A percentile compares a stretch with the other conserved stretches of the same genome.
phyloP scores from a whole-genome alignment of 2,329 filamentous ascomycete species.

The Verticillium albo-atrum region DNA sequence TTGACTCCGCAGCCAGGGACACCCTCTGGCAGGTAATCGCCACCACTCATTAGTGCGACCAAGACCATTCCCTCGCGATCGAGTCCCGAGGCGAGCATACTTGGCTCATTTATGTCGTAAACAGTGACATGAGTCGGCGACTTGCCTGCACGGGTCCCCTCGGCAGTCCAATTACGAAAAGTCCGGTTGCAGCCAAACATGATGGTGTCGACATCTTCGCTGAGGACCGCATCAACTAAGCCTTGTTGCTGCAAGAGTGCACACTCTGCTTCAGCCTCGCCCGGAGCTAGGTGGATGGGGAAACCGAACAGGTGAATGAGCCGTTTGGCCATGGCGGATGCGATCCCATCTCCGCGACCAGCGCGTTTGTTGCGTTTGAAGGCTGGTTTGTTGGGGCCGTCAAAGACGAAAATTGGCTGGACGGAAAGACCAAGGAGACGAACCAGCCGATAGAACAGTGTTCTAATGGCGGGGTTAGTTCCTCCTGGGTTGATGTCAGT shows the following conservation, averaged over 20 bases:
- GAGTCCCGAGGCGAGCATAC: constrained; percentile 51
- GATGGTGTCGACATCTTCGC: constrained; percentile 93
- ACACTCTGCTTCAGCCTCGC: constrained; percentile 95
- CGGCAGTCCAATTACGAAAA: constrained; percentile 77
- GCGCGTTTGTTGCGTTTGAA: constrained; percentile 85
- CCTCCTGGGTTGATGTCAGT: constrained; percentile 50
- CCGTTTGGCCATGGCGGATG: constrained; percentile 75
- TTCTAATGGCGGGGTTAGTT: constrained; percentile 83
- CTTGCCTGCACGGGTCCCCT: constrained; percentile 58
- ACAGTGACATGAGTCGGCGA: constrained; percentile 81
- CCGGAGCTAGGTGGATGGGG: constrained; percentile 78
- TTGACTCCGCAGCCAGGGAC: constrained; percentile 85
- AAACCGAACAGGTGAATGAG: constrained; percentile 84
- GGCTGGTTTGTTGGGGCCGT: constrained; percentile 76
- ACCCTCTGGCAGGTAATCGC: constrained; percentile 87
- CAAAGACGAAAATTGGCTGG: constrained; percentile 85
- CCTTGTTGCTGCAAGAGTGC: constrained; percentile 77
- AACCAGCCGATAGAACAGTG: constrained; percentile 85
- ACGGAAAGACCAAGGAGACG: constrained; percentile 73
- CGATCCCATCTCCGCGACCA: constrained; percentile 58
- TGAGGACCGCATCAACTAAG: constrained; percentile 88
- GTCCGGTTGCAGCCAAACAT: constrained; percentile 90
- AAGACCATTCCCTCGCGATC: constrained; percentile 89
- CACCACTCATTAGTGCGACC: constrained; percentile 90
- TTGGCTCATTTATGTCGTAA: constrained; percentile 61